phyloP scores from a whole-genome alignment of 352 stramenopile genomes.

The Phytopythium sindhum region DNA sequence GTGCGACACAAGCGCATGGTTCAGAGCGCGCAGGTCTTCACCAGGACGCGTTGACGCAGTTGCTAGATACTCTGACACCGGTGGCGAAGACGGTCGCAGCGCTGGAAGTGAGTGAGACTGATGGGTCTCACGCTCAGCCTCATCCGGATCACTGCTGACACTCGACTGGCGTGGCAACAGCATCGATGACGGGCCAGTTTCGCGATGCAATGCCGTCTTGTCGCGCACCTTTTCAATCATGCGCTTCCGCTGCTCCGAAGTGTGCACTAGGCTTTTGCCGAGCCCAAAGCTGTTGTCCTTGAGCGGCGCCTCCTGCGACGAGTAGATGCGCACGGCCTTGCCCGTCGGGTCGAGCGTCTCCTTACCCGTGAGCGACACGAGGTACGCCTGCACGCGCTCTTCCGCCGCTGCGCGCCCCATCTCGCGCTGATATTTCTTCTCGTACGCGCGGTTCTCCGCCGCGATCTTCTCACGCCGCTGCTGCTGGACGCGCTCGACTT shows the following conservation, averaged over 20 bases:
- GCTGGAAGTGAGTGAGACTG: conserved; percentile 14
- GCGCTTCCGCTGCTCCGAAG: conserved; percentile 24
- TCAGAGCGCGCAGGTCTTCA: conserved; percentile 26
- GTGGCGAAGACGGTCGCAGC: conserved; percentile 5
- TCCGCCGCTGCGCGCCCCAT: conserved; percentile 55
- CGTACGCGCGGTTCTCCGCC: conserved; percentile 38
- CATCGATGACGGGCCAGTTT: conserved; percentile 15
- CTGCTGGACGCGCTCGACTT: conserved; percentile 44
- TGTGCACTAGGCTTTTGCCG: conserved; percentile 46
- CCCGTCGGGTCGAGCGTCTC: conserved; percentile 61
- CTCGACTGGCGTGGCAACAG: conserved; percentile 21
- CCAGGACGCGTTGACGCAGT: conserved; percentile 11
- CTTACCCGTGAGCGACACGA: conserved; percentile 49
- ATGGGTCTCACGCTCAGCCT: conserved; percentile 6
- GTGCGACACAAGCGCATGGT: conserved; percentile 22
- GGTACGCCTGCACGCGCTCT: conserved; percentile 47
- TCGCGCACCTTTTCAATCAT: conserved; percentile 46
- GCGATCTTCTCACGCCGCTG: conserved; percentile 37
- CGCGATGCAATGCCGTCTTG: conserved; percentile 41
- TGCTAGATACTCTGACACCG: background rate
- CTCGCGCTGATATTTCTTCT: conserved; percentile 70
- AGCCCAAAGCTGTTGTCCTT: conserved; percentile 72
- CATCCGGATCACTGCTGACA: conserved; percentile 4
- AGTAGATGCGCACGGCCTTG: conserved; percentile 58
- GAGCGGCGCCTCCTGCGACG: conserved; percentile 70